Evolutionary conservation across 1,139 yeast species (phyloP).

Genomic region (Pichia kudriavzevii): DNA sequence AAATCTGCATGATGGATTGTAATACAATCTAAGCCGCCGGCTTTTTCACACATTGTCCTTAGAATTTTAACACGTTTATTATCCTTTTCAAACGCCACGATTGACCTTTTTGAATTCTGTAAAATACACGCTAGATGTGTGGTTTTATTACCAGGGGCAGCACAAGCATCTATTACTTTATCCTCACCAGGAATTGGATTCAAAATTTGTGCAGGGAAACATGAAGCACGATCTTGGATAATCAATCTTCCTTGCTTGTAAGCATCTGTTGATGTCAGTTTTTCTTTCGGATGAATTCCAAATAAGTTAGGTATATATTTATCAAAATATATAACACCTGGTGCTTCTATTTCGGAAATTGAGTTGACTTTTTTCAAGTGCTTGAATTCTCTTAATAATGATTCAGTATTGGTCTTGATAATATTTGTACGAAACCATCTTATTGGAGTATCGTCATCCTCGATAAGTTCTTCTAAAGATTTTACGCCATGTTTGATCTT

Average conservation of each 20-base stretch:
- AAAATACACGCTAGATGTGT: constrained; percentile 76
- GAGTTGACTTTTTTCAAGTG: constrained; percentile 42
- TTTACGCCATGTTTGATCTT: constrained; percentile 60
- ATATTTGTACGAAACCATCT: constrained; percentile 83
- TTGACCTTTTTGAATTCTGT: constrained; percentile 32
- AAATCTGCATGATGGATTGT: constrained; percentile 79
- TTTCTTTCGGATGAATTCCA: constrained; percentile 74
- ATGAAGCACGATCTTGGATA: constrained; percentile 93
- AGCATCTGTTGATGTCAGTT: constrained; percentile 54
- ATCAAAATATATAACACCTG: constrained; percentile 63
- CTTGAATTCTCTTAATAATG: constrained; percentile 39
- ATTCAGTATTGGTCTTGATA: constrained; percentile 37
- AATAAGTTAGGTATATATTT: constrained; percentile 62
- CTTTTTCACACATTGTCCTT: constrained; percentile 68
- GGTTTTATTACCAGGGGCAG: constrained; percentile 98
- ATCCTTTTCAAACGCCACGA: constrained; percentile 87
- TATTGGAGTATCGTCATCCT: constrained; percentile 69
- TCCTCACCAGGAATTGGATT: constrained; percentile 47
- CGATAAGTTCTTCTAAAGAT: constrained; percentile 39
- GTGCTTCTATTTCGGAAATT: constrained; percentile 38
- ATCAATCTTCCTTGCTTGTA: constrained; percentile 73
- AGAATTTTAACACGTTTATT: constrained; percentile 62
- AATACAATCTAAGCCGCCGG: constrained; percentile 63
- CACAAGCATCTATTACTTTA: constrained; percentile 81
- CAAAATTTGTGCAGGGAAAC: constrained; percentile 87